Conservation (phyloP, 2,329 filamentous ascomycete genomes). For the Paraconiothyrium sp. region DNA sequence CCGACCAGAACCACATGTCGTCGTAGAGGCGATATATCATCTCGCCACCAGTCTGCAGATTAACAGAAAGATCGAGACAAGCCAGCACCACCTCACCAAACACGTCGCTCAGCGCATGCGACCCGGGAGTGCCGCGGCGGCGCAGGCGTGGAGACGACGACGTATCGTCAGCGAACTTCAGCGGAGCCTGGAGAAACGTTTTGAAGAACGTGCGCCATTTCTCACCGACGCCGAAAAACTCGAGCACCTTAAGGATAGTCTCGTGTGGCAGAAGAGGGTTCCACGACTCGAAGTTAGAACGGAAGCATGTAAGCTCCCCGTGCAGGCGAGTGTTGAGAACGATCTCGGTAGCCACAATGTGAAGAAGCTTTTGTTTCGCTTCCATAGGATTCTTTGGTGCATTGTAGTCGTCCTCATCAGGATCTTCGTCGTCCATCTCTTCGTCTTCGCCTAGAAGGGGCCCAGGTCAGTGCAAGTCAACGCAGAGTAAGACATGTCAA, state of each 20-base stretch:
- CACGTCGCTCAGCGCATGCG: conserved; percentile 58
- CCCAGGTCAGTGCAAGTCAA: neutral
- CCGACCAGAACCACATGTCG: conserved; percentile 60
- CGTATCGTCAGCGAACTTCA: conserved; percentile 54
- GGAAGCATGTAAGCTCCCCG: conserved; percentile 42
- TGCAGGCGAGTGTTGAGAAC: conserved; percentile 43
- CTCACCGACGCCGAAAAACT: conserved; percentile 56
- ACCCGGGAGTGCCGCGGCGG: conserved; percentile 57
- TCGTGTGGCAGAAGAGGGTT: conserved; percentile 54
- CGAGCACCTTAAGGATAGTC: conserved; percentile 55
- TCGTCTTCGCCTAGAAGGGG: neutral
- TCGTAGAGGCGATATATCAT: conserved; percentile 60
- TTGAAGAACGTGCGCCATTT: conserved; percentile 57
- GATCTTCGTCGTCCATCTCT: conserved; percentile 11
- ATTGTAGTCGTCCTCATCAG: conserved; percentile 12
- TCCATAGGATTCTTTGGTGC: conserved; percentile 39
- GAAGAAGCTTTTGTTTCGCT: conserved; percentile 42
- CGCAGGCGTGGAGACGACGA: conserved; percentile 49
- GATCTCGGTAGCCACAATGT: conserved; percentile 42
- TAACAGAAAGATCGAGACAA: conserved; percentile 58
- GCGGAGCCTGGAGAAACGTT: conserved; percentile 57
- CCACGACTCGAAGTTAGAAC: conserved; percentile 44
- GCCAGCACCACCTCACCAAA: conserved; percentile 60
- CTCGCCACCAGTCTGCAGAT: conserved; percentile 52
- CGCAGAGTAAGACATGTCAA: no score